Evolutionary conservation across 1,284 basidiomycete genomes (phyloP).

Genomic region (Peniophora sp.): DNA sequence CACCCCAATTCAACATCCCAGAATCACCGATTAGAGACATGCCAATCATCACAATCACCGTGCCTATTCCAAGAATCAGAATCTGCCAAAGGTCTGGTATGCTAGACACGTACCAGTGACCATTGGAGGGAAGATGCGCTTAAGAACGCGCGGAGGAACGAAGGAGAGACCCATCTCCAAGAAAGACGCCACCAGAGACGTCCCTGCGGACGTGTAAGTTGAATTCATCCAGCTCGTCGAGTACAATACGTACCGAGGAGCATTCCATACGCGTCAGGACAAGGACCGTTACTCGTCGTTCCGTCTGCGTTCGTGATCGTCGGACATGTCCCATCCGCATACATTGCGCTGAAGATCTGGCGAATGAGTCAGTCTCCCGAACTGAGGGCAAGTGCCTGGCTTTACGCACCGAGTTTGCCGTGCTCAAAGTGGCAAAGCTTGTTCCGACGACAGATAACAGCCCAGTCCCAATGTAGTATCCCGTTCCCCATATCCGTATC

Average conservation of each 20-base stretch:
- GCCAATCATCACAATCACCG: conserved; percentile 73
- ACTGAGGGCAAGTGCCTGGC: not conserved
- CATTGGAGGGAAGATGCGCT: conserved; percentile 74
- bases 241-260: conserved; percentile 48
- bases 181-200: conserved; percentile 73
- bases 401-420: conserved; percentile 53
- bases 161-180: conserved; percentile 77
- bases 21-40: conserved; percentile 66
- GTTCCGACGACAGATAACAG: conserved; percentile 82
- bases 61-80: conserved; percentile 26
- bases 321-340: conserved; percentile 73
- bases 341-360: conserved; percentile 66
- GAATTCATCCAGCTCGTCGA: not conserved
- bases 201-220: conserved; percentile 36
- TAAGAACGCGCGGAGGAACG: conserved; percentile 53
- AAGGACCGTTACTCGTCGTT: conserved; percentile 48
- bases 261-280: conserved; percentile 77
- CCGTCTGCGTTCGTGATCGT: conserved; percentile 53
- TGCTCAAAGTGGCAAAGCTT: conserved; percentile 75
- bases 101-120: conserved; percentile 52
- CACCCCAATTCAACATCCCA: conserved; percentile 78
- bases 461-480: conserved; percentile 69
- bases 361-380: not conserved
- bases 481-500: conserved; percentile 44
- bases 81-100: not conserved